Evolutionary conservation across 2,329 filamentous ascomycete genomes (phyloP), one percentile per base, ranked within the genome.

Genomic region (Aspergillus aculeatinus): DNA sequence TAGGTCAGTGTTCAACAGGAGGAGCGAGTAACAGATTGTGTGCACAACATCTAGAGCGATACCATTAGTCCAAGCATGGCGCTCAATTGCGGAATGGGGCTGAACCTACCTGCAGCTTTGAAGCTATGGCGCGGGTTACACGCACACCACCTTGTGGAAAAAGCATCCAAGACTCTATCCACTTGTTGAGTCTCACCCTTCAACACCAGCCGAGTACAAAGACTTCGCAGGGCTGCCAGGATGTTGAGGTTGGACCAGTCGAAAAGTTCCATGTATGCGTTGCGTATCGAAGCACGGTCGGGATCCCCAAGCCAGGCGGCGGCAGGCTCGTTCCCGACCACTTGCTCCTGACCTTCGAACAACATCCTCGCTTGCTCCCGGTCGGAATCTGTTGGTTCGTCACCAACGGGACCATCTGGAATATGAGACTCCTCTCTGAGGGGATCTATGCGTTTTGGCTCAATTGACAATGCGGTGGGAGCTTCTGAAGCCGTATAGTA

Each of bases 141-240:
- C 67, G 90, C 86, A 74, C 92, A 96, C 95, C 95, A 99, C 62
- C 94, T 83, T 65, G 87, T 87, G 3, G 95, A 91, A 69, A 98
- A 94, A 21, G 90, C 89, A 69, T 96, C 91, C 64, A 99, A 79
- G 60, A 99, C 94, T 35, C 95, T 89, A 74, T 99, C 95, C 21
- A 99, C 91, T 75, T 99, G 94, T 76, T 99, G 95, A 2, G 93
- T 96, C 77, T 99, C 95, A 47, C 91, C 95, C 66, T 91, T 90
- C 59, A 99, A 82, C 4, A 95, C 83, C 25, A 98, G 82, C 33
- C 91, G 89, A 56, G 85, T 85, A 74, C 95, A 99, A 27, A 99
- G 83, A 61, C 88, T 85, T 27, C 95, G 87, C 64, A 98, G 82
- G 7, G 91, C 87, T 42, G 84, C 82, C 16, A 98, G 82, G 51